Percentiles rank a stretch among this genome's conserved stretches.
Evolutionary conservation across 345 rosid species (phyloP).

Genomic region (Orychophragmus violaceus): DNA sequence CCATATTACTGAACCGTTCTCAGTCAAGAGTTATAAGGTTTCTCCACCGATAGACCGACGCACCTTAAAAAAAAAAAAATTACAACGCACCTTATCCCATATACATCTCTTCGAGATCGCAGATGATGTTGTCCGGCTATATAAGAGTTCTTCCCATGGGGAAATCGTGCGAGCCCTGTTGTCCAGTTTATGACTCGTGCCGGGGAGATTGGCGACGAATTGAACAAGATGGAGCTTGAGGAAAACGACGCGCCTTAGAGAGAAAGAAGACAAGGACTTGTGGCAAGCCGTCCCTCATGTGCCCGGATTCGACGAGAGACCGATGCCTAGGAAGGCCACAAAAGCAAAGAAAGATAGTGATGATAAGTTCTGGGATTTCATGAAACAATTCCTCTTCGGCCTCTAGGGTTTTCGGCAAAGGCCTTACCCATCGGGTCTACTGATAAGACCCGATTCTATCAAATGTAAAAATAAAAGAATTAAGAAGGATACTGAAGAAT

Average conservation of each 20-base stretch:
- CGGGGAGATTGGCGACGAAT: conserved; percentile 50
- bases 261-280: conserved; percentile 56
- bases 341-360: conserved; percentile 68
- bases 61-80: no score
- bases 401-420: conserved; percentile 90
- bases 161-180: conserved; percentile 57
- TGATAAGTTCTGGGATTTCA: conserved; percentile 89
- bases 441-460: no score
- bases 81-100: no score
- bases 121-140: no score
- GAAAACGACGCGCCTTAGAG: conserved; percentile 55
- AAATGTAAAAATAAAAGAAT: no score
- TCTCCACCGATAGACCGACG: no score
- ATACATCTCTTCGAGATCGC: no score
- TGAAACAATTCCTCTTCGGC: conserved; percentile 72
- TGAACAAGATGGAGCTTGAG: conserved; percentile 56
- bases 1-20: no score
- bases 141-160: no score
- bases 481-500: no score
- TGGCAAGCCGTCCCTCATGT: conserved; percentile 78
- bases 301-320: conserved; percentile 71
- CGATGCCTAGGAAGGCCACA: conserved; percentile 80
- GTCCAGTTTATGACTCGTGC: conserved; percentile 57
- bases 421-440: conserved; percentile 82
- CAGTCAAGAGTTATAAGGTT: no score